Evolutionary conservation across 805 yeast species (phyloP), one percentile per base, ranked within the genome.

Genomic region (Candida anglica): DNA sequence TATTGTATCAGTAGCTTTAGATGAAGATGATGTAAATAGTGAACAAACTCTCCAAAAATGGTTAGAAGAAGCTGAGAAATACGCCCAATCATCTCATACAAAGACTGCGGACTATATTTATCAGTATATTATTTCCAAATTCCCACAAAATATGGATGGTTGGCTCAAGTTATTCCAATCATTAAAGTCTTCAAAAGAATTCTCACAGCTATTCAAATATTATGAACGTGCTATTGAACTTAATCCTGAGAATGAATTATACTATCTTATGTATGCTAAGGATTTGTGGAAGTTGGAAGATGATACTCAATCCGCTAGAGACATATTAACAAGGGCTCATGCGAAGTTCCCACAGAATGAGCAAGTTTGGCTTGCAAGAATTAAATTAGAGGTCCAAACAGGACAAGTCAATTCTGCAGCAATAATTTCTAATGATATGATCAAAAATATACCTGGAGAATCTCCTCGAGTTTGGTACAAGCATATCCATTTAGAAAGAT

Each of bases 221-320:
- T 80, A 81, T 50, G 77, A 78, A 28, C 55, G 60, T 39, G 78
- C 89, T 1, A 65, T 81, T 0, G 44, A 49, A 1, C 48, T 65
- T 1, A 67, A 80, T 32, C 81, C 84, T 0, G 46, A 60, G 3
- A 51, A 60, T 19, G 77, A 74, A 24, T 48, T 71, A 9, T 66
- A 86, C 27, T 71, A 76, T 57, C 55, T 86, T 33, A 75, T 81
- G 77, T 86, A 75, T 48, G 83, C 95, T 0, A 81, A 81, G 43
- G 89, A 83, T 45, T 63, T 71, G 33, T 78, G 87, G 81, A 56
- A 60, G 28, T 37, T 62, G 16, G 69, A 59, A 2, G 50, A 62
- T 1, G 77, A 82, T 43, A 46, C 71, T 1, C 58, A 50, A 1
- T 71, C 63, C 3, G 83, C 95, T 0, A 60, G 79, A 33, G 44